phyloP scores from a whole-genome alignment of 805 yeast genomes.

The Hemisphaericaspora nanyangensis region DNA sequence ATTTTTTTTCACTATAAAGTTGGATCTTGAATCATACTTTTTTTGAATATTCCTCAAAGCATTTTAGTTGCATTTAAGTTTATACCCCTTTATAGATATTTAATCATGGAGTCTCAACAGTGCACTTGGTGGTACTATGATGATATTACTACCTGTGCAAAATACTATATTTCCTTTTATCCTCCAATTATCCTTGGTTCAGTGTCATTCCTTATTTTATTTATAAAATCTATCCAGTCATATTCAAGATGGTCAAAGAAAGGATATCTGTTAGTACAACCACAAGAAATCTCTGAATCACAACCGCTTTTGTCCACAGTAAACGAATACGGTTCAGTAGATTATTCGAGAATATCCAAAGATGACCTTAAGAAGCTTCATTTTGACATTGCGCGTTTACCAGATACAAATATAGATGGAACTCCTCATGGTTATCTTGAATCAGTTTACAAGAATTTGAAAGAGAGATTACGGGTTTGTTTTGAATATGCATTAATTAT shows the following conservation, averaged over 20 bases:
- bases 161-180: conserved; percentile 36
- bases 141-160: conserved; percentile 54
- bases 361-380: conserved; percentile 48
- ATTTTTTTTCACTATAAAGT: too few species aligned
- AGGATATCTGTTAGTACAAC: conserved; percentile 12
- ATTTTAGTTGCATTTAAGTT: too few species aligned
- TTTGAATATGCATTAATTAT: conserved; percentile 46
- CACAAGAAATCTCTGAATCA: conserved; percentile 15
- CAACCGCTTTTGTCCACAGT: conserved; percentile 32
- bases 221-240: conserved; percentile 16
- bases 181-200: conserved; percentile 28
- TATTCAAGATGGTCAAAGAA: conserved; percentile 4
- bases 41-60: too few species aligned
- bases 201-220: conserved; percentile 23
- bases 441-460: conserved; percentile 43
- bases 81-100: too few species aligned
- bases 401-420: conserved; percentile 56
- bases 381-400: conserved; percentile 57
- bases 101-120: background rate
- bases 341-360: conserved; percentile 2
- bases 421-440: conserved; percentile 54
- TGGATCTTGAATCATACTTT: too few species aligned
- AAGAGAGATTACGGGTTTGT: conserved; percentile 54
- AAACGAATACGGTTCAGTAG: conserved; percentile 30
- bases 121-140: conserved; percentile 52